Evolutionary conservation across 75 land plant genomes (phyloP).

Genomic region (Cupressus sempervirens): DNA sequence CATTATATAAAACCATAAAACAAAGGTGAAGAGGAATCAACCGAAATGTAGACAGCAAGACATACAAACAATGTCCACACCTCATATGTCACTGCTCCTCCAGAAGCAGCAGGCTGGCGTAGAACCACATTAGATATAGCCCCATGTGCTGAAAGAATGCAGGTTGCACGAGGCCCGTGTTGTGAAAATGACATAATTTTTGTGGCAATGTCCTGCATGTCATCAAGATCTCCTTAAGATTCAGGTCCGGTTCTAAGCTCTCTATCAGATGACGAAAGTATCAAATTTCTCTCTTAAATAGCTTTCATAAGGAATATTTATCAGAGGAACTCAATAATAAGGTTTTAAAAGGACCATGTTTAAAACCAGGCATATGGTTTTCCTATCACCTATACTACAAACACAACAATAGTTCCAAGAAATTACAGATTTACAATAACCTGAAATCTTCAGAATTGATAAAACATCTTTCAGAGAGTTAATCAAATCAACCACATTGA

Average conservation of each 20-base stretch:
- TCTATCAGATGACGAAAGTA: neutral
- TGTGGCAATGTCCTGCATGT: conserved; percentile 52
- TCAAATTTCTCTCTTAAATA: neutral
- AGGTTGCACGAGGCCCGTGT: conserved; percentile 61
- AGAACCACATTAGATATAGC: conserved; percentile 60
- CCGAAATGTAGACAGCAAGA: neutral
- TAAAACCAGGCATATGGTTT: neutral
- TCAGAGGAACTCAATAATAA: neutral
- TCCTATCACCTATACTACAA: neutral
- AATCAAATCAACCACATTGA: neutral
- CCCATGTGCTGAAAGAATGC: no score
- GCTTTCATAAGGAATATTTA: neutral
- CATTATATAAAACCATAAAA: neutral
- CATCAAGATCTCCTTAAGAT: neutral
- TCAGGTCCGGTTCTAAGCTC: neutral
- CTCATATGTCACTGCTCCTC: conserved; percentile 70
- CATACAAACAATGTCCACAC: conserved; percentile 16
- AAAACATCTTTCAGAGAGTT: neutral
- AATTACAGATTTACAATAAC: neutral
- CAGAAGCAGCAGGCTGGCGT: conserved; percentile 54
- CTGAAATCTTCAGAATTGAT: neutral
- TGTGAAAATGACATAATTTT: conserved; percentile 61
- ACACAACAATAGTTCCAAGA: neutral
- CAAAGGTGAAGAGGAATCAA: neutral
- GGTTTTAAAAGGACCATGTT: neutral